Evolutionary conservation across 345 rosid genomes (phyloP).

Genomic region (Adansonia digitata): DNA sequence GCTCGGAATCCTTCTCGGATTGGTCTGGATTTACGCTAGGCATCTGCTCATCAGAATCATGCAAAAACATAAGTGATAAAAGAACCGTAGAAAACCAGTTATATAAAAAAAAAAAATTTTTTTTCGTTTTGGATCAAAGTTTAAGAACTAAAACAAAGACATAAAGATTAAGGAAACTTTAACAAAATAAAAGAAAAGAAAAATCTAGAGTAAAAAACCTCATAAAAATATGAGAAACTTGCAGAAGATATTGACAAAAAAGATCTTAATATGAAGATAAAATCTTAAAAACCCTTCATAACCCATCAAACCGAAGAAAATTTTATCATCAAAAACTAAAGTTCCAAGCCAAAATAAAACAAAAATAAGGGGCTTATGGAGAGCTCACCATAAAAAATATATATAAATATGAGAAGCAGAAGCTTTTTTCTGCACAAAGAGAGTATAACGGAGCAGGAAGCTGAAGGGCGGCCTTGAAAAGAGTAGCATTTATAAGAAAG

Average conservation of each 20-base stretch:
- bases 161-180: background rate
- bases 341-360: background rate
- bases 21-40: conserved; percentile 36
- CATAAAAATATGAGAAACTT: background rate
- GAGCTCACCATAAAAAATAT: conserved; percentile 18
- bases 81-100: background rate
- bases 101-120: background rate
- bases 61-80: background rate
- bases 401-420: background rate
- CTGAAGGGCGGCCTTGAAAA: background rate
- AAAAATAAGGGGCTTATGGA: background rate
- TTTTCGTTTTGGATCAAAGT: background rate
- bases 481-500: conserved; percentile 13
- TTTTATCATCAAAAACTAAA: background rate
- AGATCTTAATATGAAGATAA: background rate
- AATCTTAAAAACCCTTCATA: background rate
- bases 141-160: background rate
- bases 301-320: background rate
- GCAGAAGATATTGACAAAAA: background rate
- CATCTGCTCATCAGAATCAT: conserved; percentile 32
- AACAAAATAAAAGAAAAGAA: background rate
- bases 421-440: background rate
- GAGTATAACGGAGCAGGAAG: background rate
- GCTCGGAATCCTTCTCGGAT: conserved; percentile 52
- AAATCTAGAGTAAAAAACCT: background rate